Evolutionary conservation across 176 grass and related monocot genomes (phyloP), one percentile per base, ranked within the genome.

Genomic region (Avena insularis): DNA sequence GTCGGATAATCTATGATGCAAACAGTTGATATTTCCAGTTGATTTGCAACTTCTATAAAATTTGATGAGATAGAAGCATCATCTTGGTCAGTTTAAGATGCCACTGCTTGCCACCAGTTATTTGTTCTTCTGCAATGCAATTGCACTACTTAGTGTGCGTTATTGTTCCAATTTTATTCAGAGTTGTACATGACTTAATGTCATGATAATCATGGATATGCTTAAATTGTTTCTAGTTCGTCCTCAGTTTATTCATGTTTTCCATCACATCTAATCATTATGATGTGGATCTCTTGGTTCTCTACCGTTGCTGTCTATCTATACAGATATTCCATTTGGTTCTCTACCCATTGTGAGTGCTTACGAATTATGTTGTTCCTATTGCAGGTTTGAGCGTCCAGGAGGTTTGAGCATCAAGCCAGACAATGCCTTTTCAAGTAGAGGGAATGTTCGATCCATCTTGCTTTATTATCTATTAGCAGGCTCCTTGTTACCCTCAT

Each of bases 341-440:
- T 43, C 40, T 43, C 40, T 43, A 43, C 40, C 40, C 40, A 12
- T 27, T 47, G 2, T 35, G 35, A 20, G 68, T 60, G 51, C 23
- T 48, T 35, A 59, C 56, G 31, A 62, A 74, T 38, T 79, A 0
- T 15, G 0, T 9, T 6, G 21, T 29, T 55, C 19, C 46, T 49
- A 64, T 79, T 78, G 33, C 81, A 95, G 91, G 93, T 86, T 88
- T 95, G 86, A 95, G 38, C 11, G 86, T 95, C 58, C 81, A 93
- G 82, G 93, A 95, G 82, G 86, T 93, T 46, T 95, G 66, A 91
- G 81, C 45, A 46, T 78, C 46, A 74, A 64, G 35, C 23, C 80
- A 63, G 66, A 47, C 12, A 14, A 23, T 29, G 23, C 65, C 58
- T 9, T 72, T n/a, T 79, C 73, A 12, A 20, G 21, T 13, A 36